Conservation (phyloP, 495 filamentous ascomycete species). For the Hyphodiscus hymeniophilus region DNA sequence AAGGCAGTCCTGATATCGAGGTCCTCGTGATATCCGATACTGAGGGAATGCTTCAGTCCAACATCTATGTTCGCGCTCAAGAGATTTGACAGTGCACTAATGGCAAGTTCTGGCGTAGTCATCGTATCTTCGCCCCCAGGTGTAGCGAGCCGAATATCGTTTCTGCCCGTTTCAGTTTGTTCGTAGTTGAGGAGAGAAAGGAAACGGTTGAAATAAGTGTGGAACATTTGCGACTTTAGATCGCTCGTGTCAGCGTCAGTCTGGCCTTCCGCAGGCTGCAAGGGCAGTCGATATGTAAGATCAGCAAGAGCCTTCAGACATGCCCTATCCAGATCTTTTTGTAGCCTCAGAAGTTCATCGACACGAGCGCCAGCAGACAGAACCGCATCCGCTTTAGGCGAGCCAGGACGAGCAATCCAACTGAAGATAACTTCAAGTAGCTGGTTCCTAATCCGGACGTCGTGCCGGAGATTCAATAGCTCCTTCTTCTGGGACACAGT, state of each 20-base stretch:
- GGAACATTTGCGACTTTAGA: conserved; percentile 56
- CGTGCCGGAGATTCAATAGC: conserved; percentile 55
- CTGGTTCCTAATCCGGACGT: conserved; percentile 56
- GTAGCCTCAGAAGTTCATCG: conserved; percentile 45
- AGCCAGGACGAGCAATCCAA: conserved; percentile 52
- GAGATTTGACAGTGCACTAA: conserved; percentile 56
- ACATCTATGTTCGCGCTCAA: conserved; percentile 62
- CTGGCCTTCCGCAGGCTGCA: conserved; percentile 54
- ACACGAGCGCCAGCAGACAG: conserved; percentile 24
- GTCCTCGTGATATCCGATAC: conserved; percentile 60
- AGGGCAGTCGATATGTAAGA: conserved; percentile 53
- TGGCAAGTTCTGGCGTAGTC: conserved; percentile 47
- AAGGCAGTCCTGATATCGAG: conserved; percentile 59
- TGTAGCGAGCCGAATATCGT: conserved; percentile 28
- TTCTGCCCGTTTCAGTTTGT: conserved; percentile 33
- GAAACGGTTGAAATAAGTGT: conserved; percentile 57
- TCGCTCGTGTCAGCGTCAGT: conserved; percentile 54
- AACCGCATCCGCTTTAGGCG: conserved; percentile 26
- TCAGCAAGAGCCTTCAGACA: conserved; percentile 52
- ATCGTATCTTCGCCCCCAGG: conserved; percentile 22
- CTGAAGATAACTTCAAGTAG: conserved; percentile 53
- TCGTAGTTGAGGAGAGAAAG: conserved; percentile 52
- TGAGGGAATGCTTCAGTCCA: conserved; percentile 54
- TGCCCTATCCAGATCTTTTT: conserved; percentile 54
- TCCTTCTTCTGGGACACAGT: conserved; percentile 57